A percentile compares a stretch with the other conserved stretches of the same genome.
Conservation (phyloP, 1,139 yeast genomes). For the Blastobotrys apis region DNA sequence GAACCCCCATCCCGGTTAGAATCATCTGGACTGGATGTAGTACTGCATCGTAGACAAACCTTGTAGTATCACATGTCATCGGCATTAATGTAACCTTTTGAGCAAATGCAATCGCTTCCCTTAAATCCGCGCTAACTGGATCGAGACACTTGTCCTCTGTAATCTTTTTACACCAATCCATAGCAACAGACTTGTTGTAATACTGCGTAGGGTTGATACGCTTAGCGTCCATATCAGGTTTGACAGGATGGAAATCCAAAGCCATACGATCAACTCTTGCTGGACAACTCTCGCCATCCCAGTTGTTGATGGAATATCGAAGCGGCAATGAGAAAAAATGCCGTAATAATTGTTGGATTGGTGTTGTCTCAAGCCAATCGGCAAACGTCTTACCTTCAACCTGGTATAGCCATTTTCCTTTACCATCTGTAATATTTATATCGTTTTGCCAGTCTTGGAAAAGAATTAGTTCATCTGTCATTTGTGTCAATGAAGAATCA, state of each 20-base stretch:
- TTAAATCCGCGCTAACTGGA: not conserved
- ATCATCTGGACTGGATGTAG: conserved; percentile 7
- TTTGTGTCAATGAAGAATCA: not conserved
- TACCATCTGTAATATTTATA: not conserved
- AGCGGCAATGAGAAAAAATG: conserved; percentile 4
- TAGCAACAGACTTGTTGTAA: too few relatives aligned
- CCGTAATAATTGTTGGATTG: not conserved
- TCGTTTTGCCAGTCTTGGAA: not conserved
- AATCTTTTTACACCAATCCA: not conserved
- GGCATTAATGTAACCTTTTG: conserved; percentile 1
- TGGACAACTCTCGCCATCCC: not conserved
- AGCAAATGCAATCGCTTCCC: not conserved
- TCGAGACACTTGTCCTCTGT: not conserved
- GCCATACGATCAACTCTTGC: not conserved
- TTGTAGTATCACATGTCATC: not conserved
- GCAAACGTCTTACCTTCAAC: not conserved
- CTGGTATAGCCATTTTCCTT: not conserved
- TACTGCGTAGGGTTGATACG: too few relatives aligned
- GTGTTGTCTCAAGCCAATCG: conserved; percentile 1
- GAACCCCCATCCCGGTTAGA: conserved; percentile 1
- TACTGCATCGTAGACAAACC: conserved; percentile 2
- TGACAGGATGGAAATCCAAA: not conserved
- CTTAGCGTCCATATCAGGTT: not conserved
- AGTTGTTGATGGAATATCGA: not conserved
- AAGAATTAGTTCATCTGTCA: too few relatives aligned